Base-by-base conservation (phyloP, 2,329 filamentous ascomycete species). In the Zymoseptoria passerinii region DNA sequence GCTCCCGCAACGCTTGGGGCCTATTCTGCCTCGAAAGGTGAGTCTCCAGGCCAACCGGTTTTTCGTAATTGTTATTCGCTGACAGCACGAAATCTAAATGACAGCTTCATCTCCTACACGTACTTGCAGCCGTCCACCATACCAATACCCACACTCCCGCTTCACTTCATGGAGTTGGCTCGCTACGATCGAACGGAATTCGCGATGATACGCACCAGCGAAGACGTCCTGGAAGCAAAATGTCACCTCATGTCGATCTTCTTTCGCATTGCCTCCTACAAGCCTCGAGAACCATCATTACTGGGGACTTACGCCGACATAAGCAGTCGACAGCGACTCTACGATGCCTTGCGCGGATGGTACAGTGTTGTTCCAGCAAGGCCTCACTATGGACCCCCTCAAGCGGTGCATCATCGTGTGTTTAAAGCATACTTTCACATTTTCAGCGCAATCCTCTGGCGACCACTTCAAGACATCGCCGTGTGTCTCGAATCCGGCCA, bases 251-350 rank as follows among this genome's bases (percentile, higher is more conserved):
- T 52, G 13, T 27, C 50, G 9, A 52, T 52, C 16, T 52, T 52
- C 16, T 52, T 28, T 52, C 50, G 50, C 50, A 52, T 52, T 29
- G 50, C 50, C 19, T 52, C 50, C n/a, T 52, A 52, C 50, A 18
- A 52, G 27, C 50, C 50, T 27, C 50, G 50, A 9, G 50, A 52
- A 8, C 50, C 50, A 8, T 28, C 13, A 6, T 19, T 28, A 10
- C 19, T 52, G 23, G 50, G 50, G 4, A 52, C 23, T n/a, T 10
- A 29, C 19, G 13, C n/a, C 13, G 50, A 52, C 23, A 28, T 52
- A 23, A 9, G 10, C 8, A 52, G 19, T 9, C 50, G 50, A 52
- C 50, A 52, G 8, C 19, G 50, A 28, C 50, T 52, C 50, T 52
- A 52, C 50, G 50, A 52, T 28, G 50, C 50, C 7, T 52, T 52